phyloP scores from a whole-genome alignment of 176 grass and related monocot genomes.

The Miscanthus lutarioriparius region DNA sequence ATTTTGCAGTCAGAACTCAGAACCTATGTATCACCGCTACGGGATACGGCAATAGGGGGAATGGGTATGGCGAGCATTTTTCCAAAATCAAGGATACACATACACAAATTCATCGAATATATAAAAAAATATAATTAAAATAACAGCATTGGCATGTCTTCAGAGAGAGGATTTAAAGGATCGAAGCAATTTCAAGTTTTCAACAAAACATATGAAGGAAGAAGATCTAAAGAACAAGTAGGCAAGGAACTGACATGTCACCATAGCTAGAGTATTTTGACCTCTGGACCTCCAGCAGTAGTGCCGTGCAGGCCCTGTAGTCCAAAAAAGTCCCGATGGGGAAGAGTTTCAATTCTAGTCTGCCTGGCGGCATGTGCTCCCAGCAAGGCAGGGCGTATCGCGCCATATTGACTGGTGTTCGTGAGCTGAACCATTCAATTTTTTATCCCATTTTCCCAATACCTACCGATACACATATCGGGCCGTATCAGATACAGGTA shows the following conservation, averaged over 20 bases:
- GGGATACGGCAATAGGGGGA: neutral
- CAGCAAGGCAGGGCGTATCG: neutral
- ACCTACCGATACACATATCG: neutral
- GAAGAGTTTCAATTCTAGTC: neutral
- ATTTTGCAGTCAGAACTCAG: neutral
- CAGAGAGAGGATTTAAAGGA: neutral
- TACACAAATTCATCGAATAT: neutral
- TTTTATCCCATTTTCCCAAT: neutral
- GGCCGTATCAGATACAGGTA: neutral
- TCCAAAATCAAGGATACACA: neutral
- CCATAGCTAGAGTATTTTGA: neutral
- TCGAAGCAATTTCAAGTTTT: neutral
- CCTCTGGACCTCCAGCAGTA: neutral
- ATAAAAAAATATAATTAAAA: neutral
- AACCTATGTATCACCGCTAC: neutral
- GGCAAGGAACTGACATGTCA: neutral
- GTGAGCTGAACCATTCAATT: neutral
- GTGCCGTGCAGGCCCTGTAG: neutral
- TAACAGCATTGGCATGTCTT: neutral
- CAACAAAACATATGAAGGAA: neutral
- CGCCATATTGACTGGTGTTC: neutral
- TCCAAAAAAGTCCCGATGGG: neutral
- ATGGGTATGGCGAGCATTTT: neutral
- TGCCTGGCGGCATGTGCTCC: neutral
- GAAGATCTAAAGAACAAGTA: neutral